phyloP scores from a whole-genome alignment of 495 filamentous ascomycete genomes.

The Daldinia loculata region DNA sequence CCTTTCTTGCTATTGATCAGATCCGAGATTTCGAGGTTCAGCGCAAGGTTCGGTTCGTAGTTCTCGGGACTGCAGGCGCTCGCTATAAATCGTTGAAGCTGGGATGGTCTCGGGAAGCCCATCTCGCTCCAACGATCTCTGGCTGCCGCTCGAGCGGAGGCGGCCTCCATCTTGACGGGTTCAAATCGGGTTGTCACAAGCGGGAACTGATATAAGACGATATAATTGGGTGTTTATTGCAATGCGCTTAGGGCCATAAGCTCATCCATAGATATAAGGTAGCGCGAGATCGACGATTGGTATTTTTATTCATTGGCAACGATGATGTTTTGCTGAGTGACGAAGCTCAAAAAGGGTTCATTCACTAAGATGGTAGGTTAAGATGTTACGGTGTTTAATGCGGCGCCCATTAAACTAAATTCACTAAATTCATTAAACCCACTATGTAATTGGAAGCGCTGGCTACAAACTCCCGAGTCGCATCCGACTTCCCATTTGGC shows the following conservation, averaged over 20 bases:
- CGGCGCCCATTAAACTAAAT: conserved; percentile 2
- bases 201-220: conserved; percentile 19
- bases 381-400: conserved; percentile 17
- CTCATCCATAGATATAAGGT: conserved; percentile 31
- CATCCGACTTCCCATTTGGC: not conserved
- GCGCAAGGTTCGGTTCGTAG: conserved; percentile 95
- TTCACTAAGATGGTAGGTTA: not conserved
- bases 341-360: conserved; percentile 31
- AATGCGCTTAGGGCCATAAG: conserved; percentile 34
- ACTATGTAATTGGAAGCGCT: not conserved
- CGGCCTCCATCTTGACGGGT: conserved; percentile 76
- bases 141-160: conserved; percentile 92
- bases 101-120: conserved; percentile 79
- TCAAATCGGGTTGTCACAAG: conserved; percentile 32
- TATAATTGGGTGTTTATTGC: conserved; percentile 24
- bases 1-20: conserved; percentile 98
- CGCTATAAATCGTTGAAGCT: conserved; percentile 92
- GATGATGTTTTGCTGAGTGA: conserved; percentile 9
- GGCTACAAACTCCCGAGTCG: not conserved
- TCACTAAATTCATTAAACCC: not conserved
- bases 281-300: conserved; percentile 14
- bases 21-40: conserved; percentile 96
- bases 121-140: conserved; percentile 92
- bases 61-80: conserved; percentile 95
- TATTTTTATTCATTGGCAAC: conserved; percentile 23